Evolutionary conservation across 163 green algal species (phyloP).

Genomic region (Prototheca cutis): DNA sequence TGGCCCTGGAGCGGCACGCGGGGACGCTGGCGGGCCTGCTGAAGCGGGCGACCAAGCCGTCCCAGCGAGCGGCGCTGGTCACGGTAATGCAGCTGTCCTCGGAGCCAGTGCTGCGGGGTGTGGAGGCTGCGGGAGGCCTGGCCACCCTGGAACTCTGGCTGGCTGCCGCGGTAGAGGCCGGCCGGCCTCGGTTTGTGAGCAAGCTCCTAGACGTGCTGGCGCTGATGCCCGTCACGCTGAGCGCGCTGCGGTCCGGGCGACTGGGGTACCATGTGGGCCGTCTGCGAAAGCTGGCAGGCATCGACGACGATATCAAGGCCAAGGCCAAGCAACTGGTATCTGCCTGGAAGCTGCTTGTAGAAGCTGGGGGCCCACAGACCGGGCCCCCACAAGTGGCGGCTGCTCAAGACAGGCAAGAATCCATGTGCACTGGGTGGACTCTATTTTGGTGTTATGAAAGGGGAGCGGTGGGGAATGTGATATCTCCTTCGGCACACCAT

Average conservation of each 20-base stretch:
- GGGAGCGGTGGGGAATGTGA: too few relatives aligned
- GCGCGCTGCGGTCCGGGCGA: constrained; percentile 15
- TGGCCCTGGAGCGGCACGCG: constrained; percentile 11
- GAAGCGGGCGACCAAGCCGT: constrained; percentile 3
- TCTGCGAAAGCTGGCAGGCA: constrained; percentile 17
- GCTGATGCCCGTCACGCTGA: constrained; percentile 22
- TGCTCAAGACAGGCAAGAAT: too few relatives aligned
- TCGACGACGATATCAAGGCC: constrained; percentile 4
- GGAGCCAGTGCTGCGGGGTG: constrained; percentile 5
- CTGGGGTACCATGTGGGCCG: constrained; percentile 23
- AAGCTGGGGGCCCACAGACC: neutral
- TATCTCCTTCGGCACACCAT: too few relatives aligned
- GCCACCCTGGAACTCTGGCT: constrained; percentile 21
- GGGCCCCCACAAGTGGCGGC: too few relatives aligned
- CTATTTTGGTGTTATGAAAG: too few relatives aligned
- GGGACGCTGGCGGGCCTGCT: constrained; percentile 13
- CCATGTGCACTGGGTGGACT: too few relatives aligned
- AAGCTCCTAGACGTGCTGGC: constrained; percentile 10
- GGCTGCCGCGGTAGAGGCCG: constrained; percentile 3
- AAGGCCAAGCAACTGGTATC: constrained; percentile 19
- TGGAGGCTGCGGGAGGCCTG: constrained; percentile 8
- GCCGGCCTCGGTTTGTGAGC: constrained; percentile 4
- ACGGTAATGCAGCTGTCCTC: constrained; percentile 17
- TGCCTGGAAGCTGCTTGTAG: constrained; percentile 21
- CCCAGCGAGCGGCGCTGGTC: constrained; percentile 17